phyloP scores from a whole-genome alignment of 2,329 filamentous ascomycete species.

The Diaporthe nobilis region DNA sequence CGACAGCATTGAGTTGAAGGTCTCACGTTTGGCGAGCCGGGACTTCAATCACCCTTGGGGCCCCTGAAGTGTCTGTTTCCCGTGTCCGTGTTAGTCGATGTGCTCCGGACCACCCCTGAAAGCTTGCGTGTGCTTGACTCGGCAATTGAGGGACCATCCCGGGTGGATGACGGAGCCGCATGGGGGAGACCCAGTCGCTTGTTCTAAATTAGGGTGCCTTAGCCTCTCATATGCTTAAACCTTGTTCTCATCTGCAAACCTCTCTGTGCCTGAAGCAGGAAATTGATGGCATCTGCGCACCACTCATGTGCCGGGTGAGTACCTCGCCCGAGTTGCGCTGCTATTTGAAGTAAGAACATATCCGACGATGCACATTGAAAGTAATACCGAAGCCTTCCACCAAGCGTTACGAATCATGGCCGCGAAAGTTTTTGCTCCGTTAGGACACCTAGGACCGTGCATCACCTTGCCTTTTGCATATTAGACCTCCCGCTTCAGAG shows the following conservation, averaged over 20 bases:
- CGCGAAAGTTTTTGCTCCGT: not conserved
- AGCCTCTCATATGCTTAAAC: conserved; percentile 20
- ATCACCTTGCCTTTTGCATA: not conserved
- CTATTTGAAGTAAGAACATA: no score
- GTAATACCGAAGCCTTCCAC: not conserved
- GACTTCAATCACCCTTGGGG: not conserved
- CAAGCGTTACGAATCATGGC: no score
- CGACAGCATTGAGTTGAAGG: not conserved
- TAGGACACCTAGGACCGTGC: not conserved
- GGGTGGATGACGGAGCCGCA: conserved; percentile 2
- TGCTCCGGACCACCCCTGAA: conserved; percentile 26
- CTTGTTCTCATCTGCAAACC: not conserved
- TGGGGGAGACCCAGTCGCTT: not conserved
- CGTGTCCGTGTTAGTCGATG: conserved; percentile 17
- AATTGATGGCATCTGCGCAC: not conserved
- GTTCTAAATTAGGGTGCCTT: not conserved
- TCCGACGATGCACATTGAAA: not conserved
- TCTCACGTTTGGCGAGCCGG: not conserved
- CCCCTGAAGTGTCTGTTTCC: conserved; percentile 11
- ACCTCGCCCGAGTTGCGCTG: not conserved
- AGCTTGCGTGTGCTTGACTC: conserved; percentile 21
- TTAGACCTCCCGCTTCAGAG: not conserved
- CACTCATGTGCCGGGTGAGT: not conserved
- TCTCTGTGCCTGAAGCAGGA: not conserved
- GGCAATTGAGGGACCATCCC: conserved; percentile 4